Evolutionary conservation across 2,329 filamentous ascomycete genomes (phyloP).

Genomic region (Aspergillus hortae): DNA sequence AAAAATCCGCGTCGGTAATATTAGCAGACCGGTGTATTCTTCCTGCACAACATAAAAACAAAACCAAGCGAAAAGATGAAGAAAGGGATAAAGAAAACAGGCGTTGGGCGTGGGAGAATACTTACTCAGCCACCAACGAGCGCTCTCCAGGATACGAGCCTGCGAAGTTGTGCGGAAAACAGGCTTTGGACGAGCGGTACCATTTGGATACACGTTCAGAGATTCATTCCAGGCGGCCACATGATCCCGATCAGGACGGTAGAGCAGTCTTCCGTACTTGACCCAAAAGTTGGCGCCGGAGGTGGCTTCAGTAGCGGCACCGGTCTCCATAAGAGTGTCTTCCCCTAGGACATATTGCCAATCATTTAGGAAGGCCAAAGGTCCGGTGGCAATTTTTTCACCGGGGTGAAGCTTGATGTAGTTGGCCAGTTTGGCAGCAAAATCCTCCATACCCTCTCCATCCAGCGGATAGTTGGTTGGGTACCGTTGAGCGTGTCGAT

Average conservation of each 20-base stretch:
- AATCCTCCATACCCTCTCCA: conserved; percentile 48
- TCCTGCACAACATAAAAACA: too few species aligned
- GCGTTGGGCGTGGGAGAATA: too few species aligned
- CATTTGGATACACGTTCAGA: conserved; percentile 39
- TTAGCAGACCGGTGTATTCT: too few species aligned
- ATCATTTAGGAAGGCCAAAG: conserved; percentile 51
- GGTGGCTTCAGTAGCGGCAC: conserved; percentile 49
- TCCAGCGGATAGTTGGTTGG: conserved; percentile 48
- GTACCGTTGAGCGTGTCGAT: conserved; percentile 55
- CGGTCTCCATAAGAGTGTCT: conserved; percentile 45
- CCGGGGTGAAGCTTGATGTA: too few species aligned
- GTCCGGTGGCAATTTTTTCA: too few species aligned
- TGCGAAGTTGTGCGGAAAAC: conserved; percentile 53
- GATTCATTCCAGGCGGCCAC: conserved; percentile 46
- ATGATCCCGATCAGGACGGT: too few species aligned
- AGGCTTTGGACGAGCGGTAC: conserved; percentile 47
- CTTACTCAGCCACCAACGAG: conserved; percentile 42
- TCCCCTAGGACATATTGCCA: conserved; percentile 45
- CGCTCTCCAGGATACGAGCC: conserved; percentile 52
- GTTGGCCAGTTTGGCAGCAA: too few species aligned
- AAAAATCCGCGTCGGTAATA: too few species aligned
- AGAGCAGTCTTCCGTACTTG: too few species aligned
- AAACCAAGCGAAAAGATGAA: too few species aligned
- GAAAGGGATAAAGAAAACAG: too few species aligned
- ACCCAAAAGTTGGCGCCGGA: conserved; percentile 54